Percentiles rank a stretch among this genome's conserved stretches.
phyloP scores from a whole-genome alignment of 2,329 filamentous ascomycete genomes.

The Scedosporium apiospermum region DNA sequence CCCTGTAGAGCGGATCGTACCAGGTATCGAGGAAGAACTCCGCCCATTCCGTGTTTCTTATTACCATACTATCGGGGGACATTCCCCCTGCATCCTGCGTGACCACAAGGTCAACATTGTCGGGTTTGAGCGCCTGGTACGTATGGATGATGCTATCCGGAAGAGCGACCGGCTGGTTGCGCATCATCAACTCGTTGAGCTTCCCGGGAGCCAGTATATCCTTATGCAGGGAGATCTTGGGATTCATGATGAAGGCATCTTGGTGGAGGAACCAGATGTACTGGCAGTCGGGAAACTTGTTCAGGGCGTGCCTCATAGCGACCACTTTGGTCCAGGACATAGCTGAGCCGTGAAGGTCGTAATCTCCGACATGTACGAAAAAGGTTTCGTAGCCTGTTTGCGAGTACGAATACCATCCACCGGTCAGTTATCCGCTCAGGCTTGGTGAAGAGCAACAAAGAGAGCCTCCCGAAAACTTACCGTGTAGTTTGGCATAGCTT shows the following conservation, averaged over 20 bases:
- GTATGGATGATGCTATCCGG: constrained; percentile 97
- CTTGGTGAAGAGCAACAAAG: background rate
- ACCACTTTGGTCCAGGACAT: constrained; percentile 69
- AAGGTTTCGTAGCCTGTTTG: constrained; percentile 72
- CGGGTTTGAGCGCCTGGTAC: constrained; percentile 67
- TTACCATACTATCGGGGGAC: constrained; percentile 64
- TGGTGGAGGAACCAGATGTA: constrained; percentile 86
- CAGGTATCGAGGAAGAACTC: constrained; percentile 89
- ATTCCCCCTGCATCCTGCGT: constrained; percentile 79
- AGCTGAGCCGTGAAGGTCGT: constrained; percentile 54
- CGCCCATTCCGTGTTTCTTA: constrained; percentile 81
- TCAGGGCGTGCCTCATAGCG: constrained; percentile 80
- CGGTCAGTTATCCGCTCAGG: background rate
- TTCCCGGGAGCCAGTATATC: constrained; percentile 58
- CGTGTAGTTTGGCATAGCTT: constrained; percentile 77
- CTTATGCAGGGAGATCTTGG: constrained; percentile 56
- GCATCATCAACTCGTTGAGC: constrained; percentile 73
- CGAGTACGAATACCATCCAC: background rate
- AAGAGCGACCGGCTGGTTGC: constrained; percentile 77
- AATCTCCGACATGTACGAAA: constrained; percentile 68
- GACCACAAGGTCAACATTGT: constrained; percentile 71
- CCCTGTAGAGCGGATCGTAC: constrained; percentile 90
- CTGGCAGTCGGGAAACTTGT: constrained; percentile 62
- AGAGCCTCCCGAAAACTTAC: constrained; percentile 36
- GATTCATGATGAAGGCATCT: constrained; percentile 83